Evolutionary conservation across 768 basidiomycete species (phyloP).

Genomic region (Mrakia hoshinonis): DNA sequence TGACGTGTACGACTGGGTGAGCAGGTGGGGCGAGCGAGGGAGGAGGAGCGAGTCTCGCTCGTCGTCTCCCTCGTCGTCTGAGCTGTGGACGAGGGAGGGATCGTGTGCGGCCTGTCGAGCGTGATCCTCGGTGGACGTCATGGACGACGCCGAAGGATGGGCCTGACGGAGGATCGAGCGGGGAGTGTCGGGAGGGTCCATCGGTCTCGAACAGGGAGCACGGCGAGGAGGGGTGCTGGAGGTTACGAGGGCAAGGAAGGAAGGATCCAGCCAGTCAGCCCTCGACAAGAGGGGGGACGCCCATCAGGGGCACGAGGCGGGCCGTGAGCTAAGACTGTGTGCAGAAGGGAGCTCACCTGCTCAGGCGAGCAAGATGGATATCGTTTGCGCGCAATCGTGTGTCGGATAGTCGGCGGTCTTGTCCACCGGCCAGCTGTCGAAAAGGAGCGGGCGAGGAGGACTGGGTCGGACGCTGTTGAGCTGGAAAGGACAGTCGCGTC

Average conservation of each 20-base stretch:
- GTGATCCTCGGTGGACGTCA: background rate
- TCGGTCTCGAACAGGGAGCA: background rate
- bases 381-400: too few relatives aligned
- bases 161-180: background rate
- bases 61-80: slow-evolving; percentile 10
- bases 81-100: background rate
- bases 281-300: background rate
- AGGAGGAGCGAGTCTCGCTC: background rate
- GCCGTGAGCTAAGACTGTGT: background rate
- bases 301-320: background rate
- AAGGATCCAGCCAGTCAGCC: background rate
- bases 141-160: background rate
- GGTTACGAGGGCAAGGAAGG: background rate
- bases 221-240: background rate
- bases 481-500: background rate
- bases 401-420: too few relatives aligned
- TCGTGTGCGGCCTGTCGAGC: background rate
- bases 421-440: too few relatives aligned
- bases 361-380: too few relatives aligned
- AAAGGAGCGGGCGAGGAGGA: too few relatives aligned
- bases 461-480: too few relatives aligned
- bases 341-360: background rate
- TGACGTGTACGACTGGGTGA: background rate
- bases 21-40: background rate
- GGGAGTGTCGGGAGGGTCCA: background rate